Base-by-base conservation (phyloP, 2,329 filamentous ascomycete species). In the Tolypocladium nubicola region DNA sequence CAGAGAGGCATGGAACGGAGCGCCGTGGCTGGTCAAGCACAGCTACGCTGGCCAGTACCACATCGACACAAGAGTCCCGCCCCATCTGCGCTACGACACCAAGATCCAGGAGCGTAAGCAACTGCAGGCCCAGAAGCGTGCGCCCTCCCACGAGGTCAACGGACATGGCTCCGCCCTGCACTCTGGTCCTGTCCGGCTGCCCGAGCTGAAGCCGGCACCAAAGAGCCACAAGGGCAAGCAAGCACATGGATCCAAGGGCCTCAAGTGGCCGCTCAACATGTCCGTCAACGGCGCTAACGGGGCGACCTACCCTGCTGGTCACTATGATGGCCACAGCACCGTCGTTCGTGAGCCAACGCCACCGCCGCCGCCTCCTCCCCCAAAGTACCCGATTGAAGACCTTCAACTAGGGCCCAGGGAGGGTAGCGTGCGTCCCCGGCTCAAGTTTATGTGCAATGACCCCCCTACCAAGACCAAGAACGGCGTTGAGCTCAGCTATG, bases 341-440 rank as follows among this genome's bases (percentile, higher is more conserved):
- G 58, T 65, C 6, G 62, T 61, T 14, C 65, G 64, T 26, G 69
- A 71, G 43, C 75, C 75, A 49, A 77, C 68, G 59, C 75, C 65
- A 41, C 76, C 76, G 23, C 82, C 86, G 0, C 83, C 86, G 8
- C 87, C 88, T 2, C 88, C 89, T 1, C 83, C 86, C 1, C 87
- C 94, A 60, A 97, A 96, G 69, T 97, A 97, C 69, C 94, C 94
- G 0, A 96, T 96, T 60, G 94, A 99, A 67, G 94, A 99, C 72
- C 75, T 97, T 53, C 88, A 96, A 63, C 79, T 97, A 30, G 80
- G 86, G 26, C 86, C 87, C 2, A 82, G 83, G 57, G 81, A 86
- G 55, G 84, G 79, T 33, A 71, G 79, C 47, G 80, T 84, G 57
- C 85, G 94, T 16, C 94, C 94, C 3, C 74, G 82, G 1, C 74